Percentiles rank a stretch among this genome's conserved stretches.
phyloP scores from a whole-genome alignment of 179 eudicot genomes.

The Silene coronaria region DNA sequence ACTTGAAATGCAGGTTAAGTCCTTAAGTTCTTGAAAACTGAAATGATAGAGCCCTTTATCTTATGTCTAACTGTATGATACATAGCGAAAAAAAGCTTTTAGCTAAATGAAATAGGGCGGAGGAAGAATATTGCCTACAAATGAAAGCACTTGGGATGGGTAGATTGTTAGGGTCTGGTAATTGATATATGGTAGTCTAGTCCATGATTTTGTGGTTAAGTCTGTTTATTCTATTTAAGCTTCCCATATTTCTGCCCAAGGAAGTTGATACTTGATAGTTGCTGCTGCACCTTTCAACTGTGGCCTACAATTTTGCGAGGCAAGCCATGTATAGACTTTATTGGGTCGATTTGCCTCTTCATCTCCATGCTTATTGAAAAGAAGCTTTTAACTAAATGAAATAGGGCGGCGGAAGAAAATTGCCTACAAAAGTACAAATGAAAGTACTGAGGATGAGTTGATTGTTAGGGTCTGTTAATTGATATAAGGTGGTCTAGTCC shows the following conservation, averaged over 20 bases:
- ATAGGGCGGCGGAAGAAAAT: not conserved
- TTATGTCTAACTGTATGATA: not conserved
- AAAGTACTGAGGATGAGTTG: not conserved
- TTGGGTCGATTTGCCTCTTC: too few relatives aligned
- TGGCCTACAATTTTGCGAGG: too few relatives aligned
- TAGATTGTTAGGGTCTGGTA: not conserved
- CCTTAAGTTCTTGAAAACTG: conserved; percentile 6
- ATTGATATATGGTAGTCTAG: not conserved
- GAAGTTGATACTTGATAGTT: not conserved
- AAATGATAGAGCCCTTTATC: not conserved
- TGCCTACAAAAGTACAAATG: not conserved
- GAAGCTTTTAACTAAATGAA: not conserved
- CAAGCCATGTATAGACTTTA: too few relatives aligned
- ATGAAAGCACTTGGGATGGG: not conserved
- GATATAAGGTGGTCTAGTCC: too few relatives aligned
- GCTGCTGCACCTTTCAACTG: not conserved
- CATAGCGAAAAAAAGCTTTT: not conserved
- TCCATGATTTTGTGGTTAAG: too few relatives aligned
- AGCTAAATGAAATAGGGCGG: not conserved
- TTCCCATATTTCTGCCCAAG: not conserved
- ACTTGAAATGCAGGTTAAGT: conserved; percentile 76
- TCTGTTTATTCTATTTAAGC: not conserved
- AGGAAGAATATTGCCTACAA: not conserved
- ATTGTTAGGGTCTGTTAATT: not conserved
- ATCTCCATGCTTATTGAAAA: not conserved